phyloP scores from a whole-genome alignment of 768 basidiomycete genomes.

The Amyloporia xantha region DNA sequence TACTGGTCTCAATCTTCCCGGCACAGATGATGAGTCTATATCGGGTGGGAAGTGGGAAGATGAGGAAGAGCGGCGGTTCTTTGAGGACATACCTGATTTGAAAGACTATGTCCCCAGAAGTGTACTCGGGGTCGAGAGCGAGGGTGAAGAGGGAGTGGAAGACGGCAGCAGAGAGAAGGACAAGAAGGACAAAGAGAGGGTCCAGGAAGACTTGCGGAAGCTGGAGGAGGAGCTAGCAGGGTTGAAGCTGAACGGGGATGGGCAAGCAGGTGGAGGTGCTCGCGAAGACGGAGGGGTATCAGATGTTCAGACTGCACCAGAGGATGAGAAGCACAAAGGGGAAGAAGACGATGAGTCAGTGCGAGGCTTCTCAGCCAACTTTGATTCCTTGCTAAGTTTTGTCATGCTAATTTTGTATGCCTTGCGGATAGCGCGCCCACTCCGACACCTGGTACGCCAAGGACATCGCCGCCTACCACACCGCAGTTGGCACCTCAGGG shows the following conservation, averaged over 20 bases:
- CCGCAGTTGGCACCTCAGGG: constrained; percentile 80
- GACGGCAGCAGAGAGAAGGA: constrained; percentile 40
- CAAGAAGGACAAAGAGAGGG: constrained; percentile 47
- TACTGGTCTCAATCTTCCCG: constrained; percentile 19
- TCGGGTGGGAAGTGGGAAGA: constrained; percentile 94
- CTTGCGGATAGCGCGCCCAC: constrained; percentile 35
- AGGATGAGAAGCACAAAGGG: constrained; percentile 28
- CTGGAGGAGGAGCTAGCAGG: constrained; percentile 75
- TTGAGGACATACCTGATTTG: constrained; percentile 87
- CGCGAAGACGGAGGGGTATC: constrained; percentile 19
- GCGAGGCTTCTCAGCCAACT: background rate
- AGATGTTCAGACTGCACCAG: too few species aligned
- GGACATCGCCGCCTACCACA: constrained; percentile 44
- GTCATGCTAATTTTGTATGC: background rate
- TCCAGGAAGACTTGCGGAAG: constrained; percentile 66
- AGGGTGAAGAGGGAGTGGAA: constrained; percentile 23
- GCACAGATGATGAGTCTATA: constrained; percentile 31
- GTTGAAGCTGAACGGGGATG: constrained; percentile 33
- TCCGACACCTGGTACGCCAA: constrained; percentile 65
- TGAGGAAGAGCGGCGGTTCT: constrained; percentile 92
- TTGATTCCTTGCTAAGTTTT: background rate
- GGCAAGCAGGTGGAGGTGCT: constrained; percentile 11
- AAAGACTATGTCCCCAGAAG: constrained; percentile 88
- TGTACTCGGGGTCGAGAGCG: constrained; percentile 62
- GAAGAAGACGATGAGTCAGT: constrained; percentile 41